These are phyloP conservation scores for Pistacia vera DNA, from an alignment of 345 rosid species.

Conservation along the genomic window DNA sequence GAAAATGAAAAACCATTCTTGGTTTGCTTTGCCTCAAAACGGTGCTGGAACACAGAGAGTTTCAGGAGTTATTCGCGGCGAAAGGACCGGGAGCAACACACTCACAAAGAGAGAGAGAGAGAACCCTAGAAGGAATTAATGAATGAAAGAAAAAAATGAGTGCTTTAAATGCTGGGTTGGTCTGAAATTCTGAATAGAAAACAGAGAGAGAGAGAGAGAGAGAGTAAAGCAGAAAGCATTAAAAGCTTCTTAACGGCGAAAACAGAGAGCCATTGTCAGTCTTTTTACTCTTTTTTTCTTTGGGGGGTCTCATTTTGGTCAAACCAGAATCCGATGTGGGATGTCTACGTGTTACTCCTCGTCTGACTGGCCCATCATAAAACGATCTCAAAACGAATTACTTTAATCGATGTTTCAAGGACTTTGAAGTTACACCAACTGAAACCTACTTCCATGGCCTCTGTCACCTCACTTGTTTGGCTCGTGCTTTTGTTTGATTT, in stretches of 20 bases:
- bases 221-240: constrained; percentile 30
- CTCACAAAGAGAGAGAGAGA: background rate
- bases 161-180: background rate
- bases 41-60: constrained; percentile 6
- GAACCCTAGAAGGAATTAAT: background rate
- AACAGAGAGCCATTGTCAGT: constrained; percentile 12
- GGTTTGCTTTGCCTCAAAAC: background rate
- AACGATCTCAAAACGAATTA: background rate
- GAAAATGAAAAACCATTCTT: background rate
- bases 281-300: background rate
- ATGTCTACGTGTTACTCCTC: constrained; percentile 5
- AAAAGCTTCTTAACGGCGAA: constrained; percentile 23
- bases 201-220: constrained; percentile 8
- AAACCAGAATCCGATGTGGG: constrained; percentile 27
- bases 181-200: background rate
- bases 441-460: too few relatives aligned
- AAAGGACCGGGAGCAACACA: background rate
- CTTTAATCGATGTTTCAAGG: too few relatives aligned
- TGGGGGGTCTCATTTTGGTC: background rate
- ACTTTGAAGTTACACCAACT: too few relatives aligned
- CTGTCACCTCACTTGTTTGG: too few relatives aligned
- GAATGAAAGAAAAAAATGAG: background rate
- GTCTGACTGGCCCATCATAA: background rate
- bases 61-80: constrained; percentile 10
- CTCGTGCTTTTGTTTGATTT: too few relatives aligned